Percentiles rank a stretch among this genome's conserved stretches.
These are phyloP conservation scores for Pterocarpus santalinus DNA, from an alignment of 306 rosid genomes.

Conservation along the genomic window DNA sequence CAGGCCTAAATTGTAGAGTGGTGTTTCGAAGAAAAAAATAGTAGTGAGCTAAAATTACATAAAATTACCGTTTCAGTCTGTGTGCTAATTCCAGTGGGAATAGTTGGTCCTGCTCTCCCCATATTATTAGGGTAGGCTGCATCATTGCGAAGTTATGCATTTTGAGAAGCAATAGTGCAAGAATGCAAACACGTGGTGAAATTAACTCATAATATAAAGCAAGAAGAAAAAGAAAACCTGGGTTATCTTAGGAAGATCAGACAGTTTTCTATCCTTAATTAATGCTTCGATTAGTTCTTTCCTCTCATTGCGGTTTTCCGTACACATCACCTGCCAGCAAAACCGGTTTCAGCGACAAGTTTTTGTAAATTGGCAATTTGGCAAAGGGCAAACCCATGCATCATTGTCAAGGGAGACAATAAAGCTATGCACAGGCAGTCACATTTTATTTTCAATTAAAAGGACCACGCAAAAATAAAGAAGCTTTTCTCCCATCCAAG, in stretches of 20 bases:
- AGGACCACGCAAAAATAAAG: neutral
- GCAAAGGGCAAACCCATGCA: neutral
- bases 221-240: slow-evolving; percentile 61
- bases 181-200: slow-evolving; percentile 3
- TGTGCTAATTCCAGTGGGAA: slow-evolving; percentile 90
- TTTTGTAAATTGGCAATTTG: slow-evolving; percentile 11
- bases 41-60: neutral
- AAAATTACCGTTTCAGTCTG: slow-evolving; percentile 72
- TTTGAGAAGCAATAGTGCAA: slow-evolving; percentile 22
- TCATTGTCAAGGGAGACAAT: neutral
- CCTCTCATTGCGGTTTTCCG: slow-evolving; percentile 70
- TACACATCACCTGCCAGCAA: slow-evolving; percentile 75
- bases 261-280: slow-evolving; percentile 68
- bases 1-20: slow-evolving; percentile 9
- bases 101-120: slow-evolving; percentile 89
- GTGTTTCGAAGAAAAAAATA: slow-evolving; percentile 11
- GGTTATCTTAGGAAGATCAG: slow-evolving; percentile 82
- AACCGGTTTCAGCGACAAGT: slow-evolving; percentile 44
- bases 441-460: neutral
- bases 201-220: slow-evolving; percentile 7
- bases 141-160: slow-evolving; percentile 34
- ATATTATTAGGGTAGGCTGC: slow-evolving; percentile 82
- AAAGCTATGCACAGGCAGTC: neutral
- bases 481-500: neutral
- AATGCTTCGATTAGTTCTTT: slow-evolving; percentile 69